Base-by-base conservation (phyloP, 768 basidiomycete species). In the Hirschioporus abietinus region DNA sequence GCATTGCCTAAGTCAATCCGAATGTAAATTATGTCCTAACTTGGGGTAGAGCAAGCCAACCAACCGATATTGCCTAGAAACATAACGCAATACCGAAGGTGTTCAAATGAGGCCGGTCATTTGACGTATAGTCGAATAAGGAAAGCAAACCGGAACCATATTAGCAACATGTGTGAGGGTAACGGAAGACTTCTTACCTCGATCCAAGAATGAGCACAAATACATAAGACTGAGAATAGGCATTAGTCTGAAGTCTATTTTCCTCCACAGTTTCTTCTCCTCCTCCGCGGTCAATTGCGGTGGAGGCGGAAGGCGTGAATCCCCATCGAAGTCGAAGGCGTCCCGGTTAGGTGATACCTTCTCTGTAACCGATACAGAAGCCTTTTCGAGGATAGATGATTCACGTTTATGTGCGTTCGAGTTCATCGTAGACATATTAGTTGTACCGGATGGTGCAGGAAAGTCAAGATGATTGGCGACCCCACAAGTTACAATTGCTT, bases 221-320 rank as follows among this genome's bases (percentile, higher is more conserved):
- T 88, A 89, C 79, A 89, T 84, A 60, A 87, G 66, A 1, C 82
- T 76, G 25, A 89, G 74, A 24, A 87, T 86, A 0, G 86, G 85
- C 80, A 87, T 82, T 58, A 88, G 76, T 63, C 84, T 77, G 7
- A 80, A 36, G 68, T 89, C 88, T 25, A 89, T 78, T 75, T 87
- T 89, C 65, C 82, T 74, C 78, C 86, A 86, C 63, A 89, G 74
- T 61, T 72, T 80, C 66, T 75, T 80, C 76, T 89, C 86, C 66
- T 87, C 74, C 63, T 81, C 83, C 9, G 73, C 72, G 0, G 83
- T 83, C 25, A 86, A 69, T 17, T 27, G 42, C 25, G 72, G 68
- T 5, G 84, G 82, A 0, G 80, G 79, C 20, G 81, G 83, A 6
- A 83, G 79, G 1, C 70, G 72, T 1, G 78, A 76, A 34, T 84